These are phyloP conservation scores for Aspergillus thermomutatus DNA, from an alignment of 2,329 filamentous ascomycete genomes.

Conservation along the genomic window DNA sequence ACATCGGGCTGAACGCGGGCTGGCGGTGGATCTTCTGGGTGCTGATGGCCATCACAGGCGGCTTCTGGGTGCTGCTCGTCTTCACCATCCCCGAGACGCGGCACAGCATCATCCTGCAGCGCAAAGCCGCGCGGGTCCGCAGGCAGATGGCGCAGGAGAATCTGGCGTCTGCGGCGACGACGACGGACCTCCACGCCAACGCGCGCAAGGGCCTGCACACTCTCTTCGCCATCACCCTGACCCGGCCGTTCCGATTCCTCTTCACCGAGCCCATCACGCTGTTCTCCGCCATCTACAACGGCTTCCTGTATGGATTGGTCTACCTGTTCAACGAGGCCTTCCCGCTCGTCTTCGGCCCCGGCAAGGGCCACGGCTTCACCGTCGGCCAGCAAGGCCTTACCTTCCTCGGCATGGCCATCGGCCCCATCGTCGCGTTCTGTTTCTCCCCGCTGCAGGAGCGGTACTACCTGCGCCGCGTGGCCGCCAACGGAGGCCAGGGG, in stretches of 20 bases:
- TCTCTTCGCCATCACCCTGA: conserved; percentile 66
- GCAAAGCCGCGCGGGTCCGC: conserved; percentile 52
- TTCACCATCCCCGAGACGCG: conserved; percentile 53
- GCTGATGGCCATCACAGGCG: conserved; percentile 53
- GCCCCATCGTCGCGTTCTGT: conserved; percentile 61
- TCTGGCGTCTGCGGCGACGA: conserved; percentile 60
- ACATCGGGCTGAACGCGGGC: conserved; percentile 31
- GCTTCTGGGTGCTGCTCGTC: conserved; percentile 48
- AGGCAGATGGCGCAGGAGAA: conserved; percentile 42
- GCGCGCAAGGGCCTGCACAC: conserved; percentile 65
- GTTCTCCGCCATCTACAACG: conserved; percentile 37
- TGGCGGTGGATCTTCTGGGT: conserved; percentile 62
- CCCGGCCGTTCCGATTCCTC: conserved; percentile 55
- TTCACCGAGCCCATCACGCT: conserved; percentile 28
- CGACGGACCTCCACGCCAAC: conserved; percentile 33
- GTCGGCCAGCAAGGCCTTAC: conserved; percentile 54
- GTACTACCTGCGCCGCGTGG: conserved; percentile 38
- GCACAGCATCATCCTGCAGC: conserved; percentile 53
- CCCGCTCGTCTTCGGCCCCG: conserved; percentile 62
- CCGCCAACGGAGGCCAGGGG: conserved; percentile 47
- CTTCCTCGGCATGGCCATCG: conserved; percentile 58
- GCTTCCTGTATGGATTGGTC: conserved; percentile 72
- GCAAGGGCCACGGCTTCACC: conserved; percentile 55
- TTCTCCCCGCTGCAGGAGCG: conserved; percentile 48
- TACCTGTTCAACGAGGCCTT: conserved; percentile 75